Evolutionary conservation across 306 rosid species (phyloP).

Genomic region (Casuarina equisetifolia): DNA sequence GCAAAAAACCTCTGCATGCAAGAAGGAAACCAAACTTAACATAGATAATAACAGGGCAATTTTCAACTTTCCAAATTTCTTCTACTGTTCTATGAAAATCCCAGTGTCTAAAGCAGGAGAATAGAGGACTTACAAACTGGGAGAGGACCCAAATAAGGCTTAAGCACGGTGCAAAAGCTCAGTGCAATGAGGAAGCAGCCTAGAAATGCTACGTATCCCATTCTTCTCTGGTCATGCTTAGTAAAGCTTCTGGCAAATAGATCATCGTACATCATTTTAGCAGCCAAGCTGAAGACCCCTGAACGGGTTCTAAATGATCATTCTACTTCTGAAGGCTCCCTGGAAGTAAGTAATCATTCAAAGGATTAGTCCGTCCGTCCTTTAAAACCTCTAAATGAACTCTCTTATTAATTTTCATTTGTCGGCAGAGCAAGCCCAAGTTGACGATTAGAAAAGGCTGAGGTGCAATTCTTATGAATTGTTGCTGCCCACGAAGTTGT

Average conservation of each 20-base stretch:
- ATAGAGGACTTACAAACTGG: conserved; percentile 56
- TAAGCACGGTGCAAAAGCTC: conserved; percentile 65
- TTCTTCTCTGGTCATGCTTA: conserved; percentile 68
- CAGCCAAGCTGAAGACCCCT: conserved; percentile 16
- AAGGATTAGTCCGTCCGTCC: conserved; percentile 18
- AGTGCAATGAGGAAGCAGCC: conserved; percentile 53
- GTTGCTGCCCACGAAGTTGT: conserved; percentile 72
- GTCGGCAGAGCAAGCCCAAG: conserved; percentile 29
- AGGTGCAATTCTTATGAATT: conserved; percentile 39
- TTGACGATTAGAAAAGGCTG: conserved; percentile 35
- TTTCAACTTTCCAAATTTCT: too few relatives aligned
- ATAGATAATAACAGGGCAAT: not conserved
- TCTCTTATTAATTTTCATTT: conserved; percentile 11
- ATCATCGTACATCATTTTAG: conserved; percentile 52
- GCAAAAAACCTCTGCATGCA: not conserved
- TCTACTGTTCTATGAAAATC: not conserved
- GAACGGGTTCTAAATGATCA: conserved; percentile 31
- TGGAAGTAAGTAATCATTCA: conserved; percentile 2
- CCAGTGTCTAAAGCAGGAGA: conserved; percentile 6
- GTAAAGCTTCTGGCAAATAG: conserved; percentile 81
- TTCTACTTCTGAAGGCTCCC: not conserved
- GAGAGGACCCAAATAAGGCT: conserved; percentile 61
- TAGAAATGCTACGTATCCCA: conserved; percentile 72
- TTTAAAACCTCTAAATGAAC: not conserved
- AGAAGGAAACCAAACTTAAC: not conserved